Conservation (phyloP, 148 eudicot species). For the Silene latifolia region DNA sequence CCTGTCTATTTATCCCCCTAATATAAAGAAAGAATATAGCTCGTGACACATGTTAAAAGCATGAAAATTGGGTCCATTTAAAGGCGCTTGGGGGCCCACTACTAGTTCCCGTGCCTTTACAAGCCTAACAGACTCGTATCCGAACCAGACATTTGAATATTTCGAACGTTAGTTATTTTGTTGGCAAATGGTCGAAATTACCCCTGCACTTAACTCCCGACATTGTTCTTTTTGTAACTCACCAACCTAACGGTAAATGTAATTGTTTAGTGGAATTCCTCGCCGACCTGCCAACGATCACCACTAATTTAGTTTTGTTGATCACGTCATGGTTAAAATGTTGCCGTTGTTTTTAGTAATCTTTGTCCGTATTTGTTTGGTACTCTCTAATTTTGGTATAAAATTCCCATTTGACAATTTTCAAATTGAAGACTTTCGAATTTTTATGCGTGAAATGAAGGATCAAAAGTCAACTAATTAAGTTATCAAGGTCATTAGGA, state of each 20-base stretch:
- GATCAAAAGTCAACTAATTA: too few relatives aligned
- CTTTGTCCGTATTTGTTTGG: too few relatives aligned
- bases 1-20: too few relatives aligned
- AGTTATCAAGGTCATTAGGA: too few relatives aligned
- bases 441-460: too few relatives aligned
- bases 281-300: too few relatives aligned
- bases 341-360: too few relatives aligned
- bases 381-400: too few relatives aligned
- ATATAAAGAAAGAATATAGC: constrained; percentile 1
- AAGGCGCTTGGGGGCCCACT: constrained; percentile 16
- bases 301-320: too few relatives aligned
- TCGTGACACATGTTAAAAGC: constrained; percentile 27
- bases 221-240: neutral
- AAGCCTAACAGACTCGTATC: constrained; percentile 12
- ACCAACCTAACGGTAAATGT: neutral
- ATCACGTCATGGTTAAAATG: too few relatives aligned
- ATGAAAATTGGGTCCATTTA: constrained; percentile 3
- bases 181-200: neutral
- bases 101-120: neutral
- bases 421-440: too few relatives aligned
- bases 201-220: constrained; percentile 14
- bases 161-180: constrained; percentile 28
- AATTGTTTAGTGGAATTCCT: neutral
- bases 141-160: constrained; percentile 29
- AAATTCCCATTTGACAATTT: too few relatives aligned